Evolutionary conservation across 768 basidiomycete species (phyloP).

Genomic region (Paxillus involutus): DNA sequence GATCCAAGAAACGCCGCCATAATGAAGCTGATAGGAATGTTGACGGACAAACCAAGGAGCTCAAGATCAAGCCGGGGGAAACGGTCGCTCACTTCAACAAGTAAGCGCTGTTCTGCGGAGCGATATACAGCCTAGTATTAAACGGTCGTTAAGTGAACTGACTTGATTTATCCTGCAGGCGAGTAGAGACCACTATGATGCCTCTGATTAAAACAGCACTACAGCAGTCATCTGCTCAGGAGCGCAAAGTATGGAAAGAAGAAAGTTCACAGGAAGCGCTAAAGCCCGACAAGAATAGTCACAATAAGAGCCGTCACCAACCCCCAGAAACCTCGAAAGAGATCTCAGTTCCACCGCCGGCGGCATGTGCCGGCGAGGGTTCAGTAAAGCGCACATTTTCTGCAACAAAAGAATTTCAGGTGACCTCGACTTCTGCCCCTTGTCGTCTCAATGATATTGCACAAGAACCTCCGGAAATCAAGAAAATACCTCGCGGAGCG

Average conservation of each 20-base stretch:
- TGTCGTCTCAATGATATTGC: slow-evolving; percentile 72
- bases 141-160: slow-evolving; percentile 6
- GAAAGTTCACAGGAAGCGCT: slow-evolving; percentile 13
- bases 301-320: slow-evolving; percentile 2
- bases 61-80: slow-evolving; percentile 65
- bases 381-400: slow-evolving; percentile 13
- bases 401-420: slow-evolving; percentile 46
- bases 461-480: slow-evolving; percentile 64
- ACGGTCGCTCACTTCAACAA: slow-evolving; percentile 75
- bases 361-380: slow-evolving; percentile 14
- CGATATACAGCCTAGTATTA: slow-evolving; percentile 4
- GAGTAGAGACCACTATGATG: slow-evolving; percentile 73
- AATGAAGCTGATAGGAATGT: slow-evolving; percentile 18
- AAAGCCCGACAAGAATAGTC: slow-evolving; percentile 14
- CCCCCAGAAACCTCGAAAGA: slow-evolving; percentile 12
- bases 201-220: slow-evolving; percentile 62
- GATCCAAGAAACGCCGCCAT: slow-evolving; percentile 30
- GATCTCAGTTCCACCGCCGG: slow-evolving; percentile 11
- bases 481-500: slow-evolving; percentile 51
- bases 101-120: slow-evolving; percentile 37
- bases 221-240: slow-evolving; percentile 51
- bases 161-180: slow-evolving; percentile 38
- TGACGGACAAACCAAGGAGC: slow-evolving; percentile 19
- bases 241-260: slow-evolving; percentile 45
- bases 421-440: slow-evolving; percentile 52